Evolutionary conservation across 352 stramenopile genomes (phyloP), one percentile per base, ranked within the genome.

Genomic region (Phytophthora tentaculata): DNA sequence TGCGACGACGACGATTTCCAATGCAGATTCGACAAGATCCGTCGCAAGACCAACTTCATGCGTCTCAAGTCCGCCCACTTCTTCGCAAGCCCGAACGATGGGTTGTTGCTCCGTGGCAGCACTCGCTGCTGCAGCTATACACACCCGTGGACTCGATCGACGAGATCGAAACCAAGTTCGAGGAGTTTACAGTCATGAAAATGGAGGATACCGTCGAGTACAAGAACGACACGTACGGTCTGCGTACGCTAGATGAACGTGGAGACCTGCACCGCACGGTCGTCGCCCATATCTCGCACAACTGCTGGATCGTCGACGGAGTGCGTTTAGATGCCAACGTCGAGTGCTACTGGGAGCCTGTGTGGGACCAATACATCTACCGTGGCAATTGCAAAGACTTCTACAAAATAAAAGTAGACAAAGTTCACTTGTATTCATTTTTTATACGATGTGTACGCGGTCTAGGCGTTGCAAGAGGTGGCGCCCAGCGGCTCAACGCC

Each of bases 291-390:
- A 56, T 82, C 29, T 61, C 56, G 17, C 74, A 82, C 55, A 58
- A 64, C 19, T 72, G 69, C 54, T 82, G 71, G 71, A 57, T 80
- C 28, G 73, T 71, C 17, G 61, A 82, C 23, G 69, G 96, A 3
- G 81, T 93, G 48, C 63, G n/a, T n/a, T n/a, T n/a, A n/a, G n/a
- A n/a, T n/a, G 77, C 91, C 0, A 91, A 87, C 14, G 67, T 97
- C 5, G 80, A 81, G 19, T 90, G 63, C 56, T 51, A 66, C 28
- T 69, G 62, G 39, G 84, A 92, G 63, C 80, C 72, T 23, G 94
- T 98, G 79, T 76, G 71, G 58, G 92, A 99, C 75, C 81, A 98
- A 71, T 98, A 97, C 75, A 64, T 91, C 26, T 81, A 89, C 48
- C 62, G n/a, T n/a, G n/a, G n/a, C n/a, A n/a, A n/a, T n/a, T n/a